Percentiles rank a stretch among this genome's conserved stretches.
phyloP scores from a whole-genome alignment of 2,329 filamentous ascomycete genomes.

The Xylaria multiplex region DNA sequence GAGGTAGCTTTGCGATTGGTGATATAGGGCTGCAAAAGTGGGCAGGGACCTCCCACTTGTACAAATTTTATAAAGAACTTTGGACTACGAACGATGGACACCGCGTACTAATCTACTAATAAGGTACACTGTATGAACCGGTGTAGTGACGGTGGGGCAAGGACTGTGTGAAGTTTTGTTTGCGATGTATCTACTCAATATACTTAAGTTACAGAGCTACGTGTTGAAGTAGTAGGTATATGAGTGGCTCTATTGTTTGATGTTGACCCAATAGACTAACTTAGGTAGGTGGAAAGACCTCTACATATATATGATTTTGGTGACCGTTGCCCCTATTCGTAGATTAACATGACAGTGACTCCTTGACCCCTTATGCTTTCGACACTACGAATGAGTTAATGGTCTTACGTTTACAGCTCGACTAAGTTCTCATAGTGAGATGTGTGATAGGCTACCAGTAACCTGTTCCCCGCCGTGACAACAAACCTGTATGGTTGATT shows the following conservation, averaged over 20 bases:
- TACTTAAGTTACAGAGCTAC: no score
- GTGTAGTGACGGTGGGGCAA: neutral
- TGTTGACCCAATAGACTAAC: no score
- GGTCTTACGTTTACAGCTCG: neutral
- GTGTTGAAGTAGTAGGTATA: no score
- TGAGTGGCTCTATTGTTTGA: no score
- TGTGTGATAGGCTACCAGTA: neutral
- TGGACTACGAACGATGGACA: neutral
- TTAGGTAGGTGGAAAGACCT: no score
- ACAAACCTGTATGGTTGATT: no score
- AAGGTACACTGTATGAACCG: neutral
- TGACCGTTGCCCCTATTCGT: no score
- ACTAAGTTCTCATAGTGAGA: neutral
- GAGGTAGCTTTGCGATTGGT: neutral
- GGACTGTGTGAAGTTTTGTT: neutral
- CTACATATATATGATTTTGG: no score
- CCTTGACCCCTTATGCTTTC: no score
- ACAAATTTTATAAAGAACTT: constrained; percentile 11
- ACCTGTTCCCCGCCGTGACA: neutral
- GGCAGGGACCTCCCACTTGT: neutral
- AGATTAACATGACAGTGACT: no score
- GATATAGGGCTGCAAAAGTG: constrained; percentile 16
- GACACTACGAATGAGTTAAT: neutral
- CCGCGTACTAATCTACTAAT: constrained; percentile 7
- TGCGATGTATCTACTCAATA: no score